Percentiles rank a stretch among this genome's conserved stretches.
phyloP scores from a whole-genome alignment of 163 green algal genomes.

The Prototheca wickerhamii region DNA sequence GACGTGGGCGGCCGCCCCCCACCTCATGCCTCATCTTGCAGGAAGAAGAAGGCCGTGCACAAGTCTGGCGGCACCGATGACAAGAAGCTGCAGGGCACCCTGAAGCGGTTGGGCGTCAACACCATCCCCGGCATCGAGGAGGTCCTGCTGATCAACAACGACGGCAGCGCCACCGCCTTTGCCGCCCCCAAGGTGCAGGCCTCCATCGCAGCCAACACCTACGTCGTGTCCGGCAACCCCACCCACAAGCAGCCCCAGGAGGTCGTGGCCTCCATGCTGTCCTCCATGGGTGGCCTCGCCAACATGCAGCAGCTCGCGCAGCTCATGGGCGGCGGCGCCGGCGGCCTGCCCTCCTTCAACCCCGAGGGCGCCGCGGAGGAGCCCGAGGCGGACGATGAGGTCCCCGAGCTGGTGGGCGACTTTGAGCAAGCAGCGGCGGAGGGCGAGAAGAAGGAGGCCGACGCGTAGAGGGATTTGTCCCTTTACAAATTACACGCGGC shows the following conservation, averaged over 20 bases:
- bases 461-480: neutral
- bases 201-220: constrained; percentile 97
- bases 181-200: constrained; percentile 98
- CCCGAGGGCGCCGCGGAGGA: constrained; percentile 29
- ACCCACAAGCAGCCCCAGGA: constrained; percentile 78
- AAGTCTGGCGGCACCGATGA: constrained; percentile 94
- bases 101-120: constrained; percentile 97
- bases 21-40: constrained; percentile 33
- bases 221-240: constrained; percentile 84
- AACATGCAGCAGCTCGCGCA: constrained; percentile 76
- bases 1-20: too few relatives aligned
- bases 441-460: neutral
- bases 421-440: constrained; percentile 47
- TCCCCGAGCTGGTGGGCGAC: constrained; percentile 76
- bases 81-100: constrained; percentile 91
- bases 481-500: too few relatives aligned
- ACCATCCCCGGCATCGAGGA: constrained; percentile 99
- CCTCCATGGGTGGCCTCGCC: constrained; percentile 80
- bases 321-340: constrained; percentile 37
- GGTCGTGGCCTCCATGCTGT: constrained; percentile 81
- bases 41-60: constrained; percentile 98
- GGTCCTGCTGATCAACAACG: constrained; percentile 95
- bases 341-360: constrained; percentile 26
- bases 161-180: constrained; percentile 85
- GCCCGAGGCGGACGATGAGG: constrained; percentile 50